These are phyloP conservation scores for Drechslerella dactyloides DNA, from an alignment of 2,329 filamentous ascomycete genomes.

Conservation along the genomic window DNA sequence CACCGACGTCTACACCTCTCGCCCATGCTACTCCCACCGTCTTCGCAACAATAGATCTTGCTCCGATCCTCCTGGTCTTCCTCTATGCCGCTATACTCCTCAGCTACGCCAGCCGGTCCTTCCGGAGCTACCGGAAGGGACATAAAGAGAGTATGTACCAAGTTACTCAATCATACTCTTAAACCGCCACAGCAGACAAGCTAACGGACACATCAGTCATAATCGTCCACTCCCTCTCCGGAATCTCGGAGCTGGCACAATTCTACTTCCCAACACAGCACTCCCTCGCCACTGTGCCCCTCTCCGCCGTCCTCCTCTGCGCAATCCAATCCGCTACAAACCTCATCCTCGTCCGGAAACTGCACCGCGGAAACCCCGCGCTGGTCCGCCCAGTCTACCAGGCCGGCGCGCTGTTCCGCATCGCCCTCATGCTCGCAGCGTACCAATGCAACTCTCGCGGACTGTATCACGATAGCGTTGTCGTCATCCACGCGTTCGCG, in stretches of 20 bases:
- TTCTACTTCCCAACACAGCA: slow-evolving; percentile 16
- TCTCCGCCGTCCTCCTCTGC: slow-evolving; percentile 25
- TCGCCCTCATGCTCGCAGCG: slow-evolving; percentile 9
- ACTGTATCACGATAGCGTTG: slow-evolving; percentile 28
- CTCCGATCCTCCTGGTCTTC: slow-evolving; percentile 1
- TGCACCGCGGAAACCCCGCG: slow-evolving; percentile 17
- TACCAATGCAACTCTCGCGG: slow-evolving; percentile 11
- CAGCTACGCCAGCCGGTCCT: slow-evolving; percentile 20
- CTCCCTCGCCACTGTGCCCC: neutral
- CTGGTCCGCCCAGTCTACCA: slow-evolving; percentile 40
- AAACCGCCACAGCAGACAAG: neutral
- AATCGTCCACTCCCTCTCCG: slow-evolving; percentile 25
- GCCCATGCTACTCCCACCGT: neutral
- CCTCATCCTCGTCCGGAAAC: slow-evolving; percentile 26
- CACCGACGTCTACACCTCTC: slow-evolving; percentile 1
- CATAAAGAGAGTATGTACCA: slow-evolving; percentile 25
- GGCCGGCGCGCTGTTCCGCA: slow-evolving; percentile 24
- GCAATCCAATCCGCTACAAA: slow-evolving; percentile 22
- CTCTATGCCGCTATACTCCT: slow-evolving; percentile 23
- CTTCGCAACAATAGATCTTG: slow-evolving; percentile 3
- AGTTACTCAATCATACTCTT: neutral
- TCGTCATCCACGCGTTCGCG: slow-evolving; percentile 33
- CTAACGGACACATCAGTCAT: slow-evolving; percentile 4
- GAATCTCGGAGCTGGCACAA: slow-evolving; percentile 20
- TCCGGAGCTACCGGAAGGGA: slow-evolving; percentile 27